Percentiles rank a stretch among this genome's conserved stretches.
These are phyloP conservation scores for Tremella yokohamensis DNA, from an alignment of 768 basidiomycete genomes.

Conservation along the genomic window DNA sequence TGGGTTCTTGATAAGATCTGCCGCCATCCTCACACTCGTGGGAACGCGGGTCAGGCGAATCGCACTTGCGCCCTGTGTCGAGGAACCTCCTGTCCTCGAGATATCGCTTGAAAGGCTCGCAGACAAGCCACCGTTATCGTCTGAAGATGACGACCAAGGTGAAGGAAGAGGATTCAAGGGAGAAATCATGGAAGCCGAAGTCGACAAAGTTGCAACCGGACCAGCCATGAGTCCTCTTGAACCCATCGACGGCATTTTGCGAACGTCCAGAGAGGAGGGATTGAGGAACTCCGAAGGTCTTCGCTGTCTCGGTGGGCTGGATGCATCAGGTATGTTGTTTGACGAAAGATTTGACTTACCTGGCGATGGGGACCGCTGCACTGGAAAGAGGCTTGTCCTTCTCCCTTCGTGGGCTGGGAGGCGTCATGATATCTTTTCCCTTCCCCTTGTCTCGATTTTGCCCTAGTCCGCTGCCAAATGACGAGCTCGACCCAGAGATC, in stretches of 20 bases:
- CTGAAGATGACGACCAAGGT: slow-evolving; percentile 33
- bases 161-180: slow-evolving; percentile 49
- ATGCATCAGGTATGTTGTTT: background rate
- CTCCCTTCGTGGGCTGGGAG: slow-evolving; percentile 35
- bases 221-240: slow-evolving; percentile 9
- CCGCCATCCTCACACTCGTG: slow-evolving; percentile 52
- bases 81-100: slow-evolving; percentile 12
- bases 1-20: slow-evolving; percentile 50
- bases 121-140: background rate
- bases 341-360: slow-evolving; percentile 21
- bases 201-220: slow-evolving; percentile 33
- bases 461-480: slow-evolving; percentile 21
- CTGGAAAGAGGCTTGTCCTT: slow-evolving; percentile 26
- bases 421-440: slow-evolving; percentile 24
- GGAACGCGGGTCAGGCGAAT: slow-evolving; percentile 54
- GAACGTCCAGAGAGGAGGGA: slow-evolving; percentile 22
- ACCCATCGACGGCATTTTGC: slow-evolving; percentile 25
- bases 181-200: slow-evolving; percentile 47
- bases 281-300: slow-evolving; percentile 43
- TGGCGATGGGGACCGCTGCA: slow-evolving; percentile 15
- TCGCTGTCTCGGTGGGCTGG: slow-evolving; percentile 34
- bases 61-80: slow-evolving; percentile 28
- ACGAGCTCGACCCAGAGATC: slow-evolving; percentile 20
- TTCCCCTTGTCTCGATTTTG: slow-evolving; percentile 35
- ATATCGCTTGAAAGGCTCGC: slow-evolving; percentile 25